Evolutionary conservation across 164 flowering plant species (phyloP).

Genomic region (Santalum album): DNA sequence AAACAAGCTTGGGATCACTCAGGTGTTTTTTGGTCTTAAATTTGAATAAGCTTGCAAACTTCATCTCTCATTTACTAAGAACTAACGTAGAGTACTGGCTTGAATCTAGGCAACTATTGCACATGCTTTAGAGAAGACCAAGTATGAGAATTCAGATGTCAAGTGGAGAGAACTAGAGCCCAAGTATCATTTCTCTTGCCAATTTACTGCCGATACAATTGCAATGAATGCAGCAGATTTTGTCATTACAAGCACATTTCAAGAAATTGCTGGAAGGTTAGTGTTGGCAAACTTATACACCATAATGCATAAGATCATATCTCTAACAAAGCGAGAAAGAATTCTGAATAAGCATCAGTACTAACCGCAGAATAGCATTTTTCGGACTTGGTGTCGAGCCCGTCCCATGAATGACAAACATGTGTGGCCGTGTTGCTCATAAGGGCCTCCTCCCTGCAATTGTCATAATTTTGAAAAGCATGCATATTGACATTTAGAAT

Average conservation of each 20-base stretch:
- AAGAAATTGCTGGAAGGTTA: slow-evolving; percentile 7
- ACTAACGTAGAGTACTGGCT: neutral
- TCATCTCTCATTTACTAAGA: neutral
- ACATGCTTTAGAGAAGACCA: slow-evolving; percentile 6
- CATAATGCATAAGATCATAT: too few species aligned
- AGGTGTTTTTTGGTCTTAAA: neutral
- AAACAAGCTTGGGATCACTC: slow-evolving; percentile 2
- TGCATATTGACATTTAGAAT: too few species aligned
- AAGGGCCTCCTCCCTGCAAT: too few species aligned
- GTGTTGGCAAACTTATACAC: too few species aligned
- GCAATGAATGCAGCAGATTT: slow-evolving; percentile 7
- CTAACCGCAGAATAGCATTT: too few species aligned
- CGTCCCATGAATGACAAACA: neutral
- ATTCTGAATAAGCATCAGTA: too few species aligned
- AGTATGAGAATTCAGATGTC: slow-evolving; percentile 5
- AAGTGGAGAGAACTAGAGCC: slow-evolving; percentile 3
- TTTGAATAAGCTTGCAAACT: neutral
- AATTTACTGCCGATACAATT: slow-evolving; percentile 5
- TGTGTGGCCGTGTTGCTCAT: too few species aligned
- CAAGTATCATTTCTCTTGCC: slow-evolving; percentile 6
- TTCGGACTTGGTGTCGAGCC: neutral
- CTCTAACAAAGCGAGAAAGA: too few species aligned
- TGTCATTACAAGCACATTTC: slow-evolving; percentile 4
- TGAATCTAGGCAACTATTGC: slow-evolving; percentile 5
- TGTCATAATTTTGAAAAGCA: too few species aligned